Evolutionary conservation across 2,329 filamentous ascomycete genomes (phyloP).

Genomic region (Exophiala mesophila): DNA sequence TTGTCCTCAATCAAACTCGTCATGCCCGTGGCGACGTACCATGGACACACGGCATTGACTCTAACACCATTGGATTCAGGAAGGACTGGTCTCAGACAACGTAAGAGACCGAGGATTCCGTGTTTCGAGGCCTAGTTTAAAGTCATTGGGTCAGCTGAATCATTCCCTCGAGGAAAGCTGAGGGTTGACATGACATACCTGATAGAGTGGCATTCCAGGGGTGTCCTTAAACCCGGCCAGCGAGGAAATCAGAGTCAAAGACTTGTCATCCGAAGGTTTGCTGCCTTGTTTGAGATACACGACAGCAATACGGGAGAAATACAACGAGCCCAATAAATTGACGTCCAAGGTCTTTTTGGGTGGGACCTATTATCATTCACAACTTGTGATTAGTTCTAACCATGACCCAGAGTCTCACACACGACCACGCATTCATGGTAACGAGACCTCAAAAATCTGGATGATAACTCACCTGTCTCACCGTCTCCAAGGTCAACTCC

Average conservation of each 20-base stretch:
- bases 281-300: slow-evolving; percentile 45
- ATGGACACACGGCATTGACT: slow-evolving; percentile 39
- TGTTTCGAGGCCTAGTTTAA: slow-evolving; percentile 39
- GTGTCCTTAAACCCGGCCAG: slow-evolving; percentile 47
- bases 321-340: slow-evolving; percentile 44
- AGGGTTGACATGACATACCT: slow-evolving; percentile 16
- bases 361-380: not conserved
- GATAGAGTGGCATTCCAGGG: slow-evolving; percentile 45
- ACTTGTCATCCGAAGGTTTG: slow-evolving; percentile 33
- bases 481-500: slow-evolving; percentile 38
- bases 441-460: not conserved
- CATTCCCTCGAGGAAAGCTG: too few species aligned
- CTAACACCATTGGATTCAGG: slow-evolving; percentile 32
- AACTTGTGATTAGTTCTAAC: not conserved
- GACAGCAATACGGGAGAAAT: slow-evolving; percentile 45
- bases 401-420: too few species aligned
- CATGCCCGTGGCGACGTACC: slow-evolving; percentile 39
- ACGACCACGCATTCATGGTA: too few species aligned
- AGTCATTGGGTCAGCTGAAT: not conserved
- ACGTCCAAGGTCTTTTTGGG: slow-evolving; percentile 42
- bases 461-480: slow-evolving; percentile 33
- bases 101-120: slow-evolving; percentile 47
- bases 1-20: slow-evolving; percentile 33
- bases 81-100: slow-evolving; percentile 37
- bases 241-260: slow-evolving; percentile 40